Percentiles rank a stretch among this genome's conserved stretches.
Conservation (phyloP, 1,284 basidiomycete genomes). For the Irpex sp. region DNA sequence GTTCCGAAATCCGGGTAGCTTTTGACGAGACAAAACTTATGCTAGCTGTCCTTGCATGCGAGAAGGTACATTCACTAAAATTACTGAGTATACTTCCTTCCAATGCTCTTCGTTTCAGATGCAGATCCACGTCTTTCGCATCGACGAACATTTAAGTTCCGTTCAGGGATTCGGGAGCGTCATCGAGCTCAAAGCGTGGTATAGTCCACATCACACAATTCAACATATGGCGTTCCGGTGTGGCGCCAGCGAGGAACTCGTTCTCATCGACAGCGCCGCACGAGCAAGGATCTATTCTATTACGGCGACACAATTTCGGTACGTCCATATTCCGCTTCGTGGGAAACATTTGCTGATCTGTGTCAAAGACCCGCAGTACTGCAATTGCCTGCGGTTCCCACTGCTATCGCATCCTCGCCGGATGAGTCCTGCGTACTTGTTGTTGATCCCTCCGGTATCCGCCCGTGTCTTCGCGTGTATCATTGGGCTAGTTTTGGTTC, state of each 20-base stretch:
- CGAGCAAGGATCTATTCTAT: conserved; percentile 47
- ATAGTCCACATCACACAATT: conserved; percentile 28
- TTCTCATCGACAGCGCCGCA: conserved; percentile 39
- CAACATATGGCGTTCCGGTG: conserved; percentile 35
- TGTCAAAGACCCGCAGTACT: conserved; percentile 42
- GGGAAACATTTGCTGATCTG: not conserved
- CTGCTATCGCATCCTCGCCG: conserved; percentile 38
- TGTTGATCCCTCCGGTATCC: conserved; percentile 19
- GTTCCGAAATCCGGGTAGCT: too few relatives aligned
- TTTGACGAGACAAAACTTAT: too few relatives aligned
- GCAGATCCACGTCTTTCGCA: conserved; percentile 38
- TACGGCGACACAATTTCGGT: conserved; percentile 50
- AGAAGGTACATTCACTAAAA: too few relatives aligned
- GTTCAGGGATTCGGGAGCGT: conserved; percentile 34
- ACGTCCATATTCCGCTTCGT: conserved; percentile 2
- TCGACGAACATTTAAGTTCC: conserved; percentile 39
- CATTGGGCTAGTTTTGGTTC: conserved; percentile 58
- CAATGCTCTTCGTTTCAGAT: too few relatives aligned
- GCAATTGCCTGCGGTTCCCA: conserved; percentile 32
- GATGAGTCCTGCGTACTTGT: conserved; percentile 51
- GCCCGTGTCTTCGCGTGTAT: conserved; percentile 32
- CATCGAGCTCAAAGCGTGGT: conserved; percentile 43
- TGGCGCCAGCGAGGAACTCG: conserved; percentile 42
- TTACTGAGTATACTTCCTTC: too few relatives aligned
- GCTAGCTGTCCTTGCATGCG: too few relatives aligned